Conservation (phyloP, 1,284 basidiomycete genomes). For the Cystobasidium sp. region DNA sequence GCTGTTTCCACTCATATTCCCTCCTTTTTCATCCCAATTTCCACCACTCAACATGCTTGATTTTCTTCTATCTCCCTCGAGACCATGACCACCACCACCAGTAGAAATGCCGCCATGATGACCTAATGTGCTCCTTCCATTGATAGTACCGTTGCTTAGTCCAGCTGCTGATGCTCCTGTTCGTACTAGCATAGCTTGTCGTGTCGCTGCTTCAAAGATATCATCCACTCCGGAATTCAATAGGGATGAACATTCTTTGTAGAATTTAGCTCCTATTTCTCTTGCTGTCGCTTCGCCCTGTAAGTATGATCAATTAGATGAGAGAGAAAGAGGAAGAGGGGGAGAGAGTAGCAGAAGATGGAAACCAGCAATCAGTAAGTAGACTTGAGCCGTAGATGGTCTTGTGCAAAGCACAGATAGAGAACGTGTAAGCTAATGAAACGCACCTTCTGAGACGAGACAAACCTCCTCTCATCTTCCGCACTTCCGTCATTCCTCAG, state of each 20-base stretch:
- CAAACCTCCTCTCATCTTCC: constrained; percentile 46
- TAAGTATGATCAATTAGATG: constrained; percentile 64
- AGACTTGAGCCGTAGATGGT: too few relatives aligned
- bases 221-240: constrained; percentile 92
- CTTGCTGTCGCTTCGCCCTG: constrained; percentile 77
- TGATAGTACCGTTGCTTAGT: constrained; percentile 50
- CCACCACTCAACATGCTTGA: constrained; percentile 58
- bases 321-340: constrained; percentile 45
- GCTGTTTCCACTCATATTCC: constrained; percentile 9
- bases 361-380: neutral
- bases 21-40: constrained; percentile 52
- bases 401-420: too few relatives aligned
- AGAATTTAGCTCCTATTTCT: constrained; percentile 81
- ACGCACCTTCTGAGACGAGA: constrained; percentile 50
- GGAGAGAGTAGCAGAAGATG: too few relatives aligned
- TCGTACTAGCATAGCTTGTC: constrained; percentile 90
- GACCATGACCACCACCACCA: constrained; percentile 3
- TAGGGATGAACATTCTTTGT: constrained; percentile 90
- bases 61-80: constrained; percentile 24
- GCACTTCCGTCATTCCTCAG: constrained; percentile 46
- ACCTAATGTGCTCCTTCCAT: constrained; percentile 14
- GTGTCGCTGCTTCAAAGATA: constrained; percentile 90
- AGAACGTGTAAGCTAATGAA: neutral
- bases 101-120: neutral
- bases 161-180: constrained; percentile 67